Evolutionary conservation across 192 early-diverging fungal genomes (phyloP).

Genomic region (Lunasporangiospora selenospora): DNA sequence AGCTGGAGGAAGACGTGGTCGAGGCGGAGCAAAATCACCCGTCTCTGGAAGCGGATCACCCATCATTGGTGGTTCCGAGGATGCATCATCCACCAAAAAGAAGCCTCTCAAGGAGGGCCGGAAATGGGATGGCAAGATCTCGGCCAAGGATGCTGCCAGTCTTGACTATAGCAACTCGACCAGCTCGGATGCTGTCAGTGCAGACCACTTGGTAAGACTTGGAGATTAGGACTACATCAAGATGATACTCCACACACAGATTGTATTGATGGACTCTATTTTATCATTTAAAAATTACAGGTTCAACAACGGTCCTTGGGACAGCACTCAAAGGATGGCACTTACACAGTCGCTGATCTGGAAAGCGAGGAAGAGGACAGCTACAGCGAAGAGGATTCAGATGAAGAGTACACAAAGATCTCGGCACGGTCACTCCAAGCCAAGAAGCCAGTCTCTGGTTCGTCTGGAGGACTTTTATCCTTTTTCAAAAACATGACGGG

Average conservation of each 20-base stretch:
- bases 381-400: constrained; percentile 62
- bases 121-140: constrained; percentile 78
- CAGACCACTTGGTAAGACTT: constrained; percentile 36
- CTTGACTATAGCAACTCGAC: constrained; percentile 57
- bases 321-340: constrained; percentile 66
- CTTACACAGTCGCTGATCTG: constrained; percentile 82
- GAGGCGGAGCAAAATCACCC: constrained; percentile 19
- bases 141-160: constrained; percentile 60
- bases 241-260: too few species aligned
- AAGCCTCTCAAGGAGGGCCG: constrained; percentile 59
- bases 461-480: constrained; percentile 65
- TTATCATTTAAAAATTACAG: too few species aligned
- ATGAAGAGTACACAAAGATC: constrained; percentile 50
- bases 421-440: constrained; percentile 23
- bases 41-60: constrained; percentile 11
- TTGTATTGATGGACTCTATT: too few species aligned
- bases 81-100: constrained; percentile 16
- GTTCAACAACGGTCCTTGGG: constrained; percentile 72
- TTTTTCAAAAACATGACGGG: constrained; percentile 78
- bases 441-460: constrained; percentile 16
- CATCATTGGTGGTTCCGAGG: constrained; percentile 26
- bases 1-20: constrained; percentile 28
- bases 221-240: too few species aligned
- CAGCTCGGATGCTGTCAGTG: constrained; percentile 13
- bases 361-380: constrained; percentile 60